Percentiles rank a stretch among this genome's conserved stretches.
These are phyloP conservation scores for Rhynchosporium graminicola DNA, from an alignment of 2,329 filamentous ascomycete genomes.

Conservation along the genomic window DNA sequence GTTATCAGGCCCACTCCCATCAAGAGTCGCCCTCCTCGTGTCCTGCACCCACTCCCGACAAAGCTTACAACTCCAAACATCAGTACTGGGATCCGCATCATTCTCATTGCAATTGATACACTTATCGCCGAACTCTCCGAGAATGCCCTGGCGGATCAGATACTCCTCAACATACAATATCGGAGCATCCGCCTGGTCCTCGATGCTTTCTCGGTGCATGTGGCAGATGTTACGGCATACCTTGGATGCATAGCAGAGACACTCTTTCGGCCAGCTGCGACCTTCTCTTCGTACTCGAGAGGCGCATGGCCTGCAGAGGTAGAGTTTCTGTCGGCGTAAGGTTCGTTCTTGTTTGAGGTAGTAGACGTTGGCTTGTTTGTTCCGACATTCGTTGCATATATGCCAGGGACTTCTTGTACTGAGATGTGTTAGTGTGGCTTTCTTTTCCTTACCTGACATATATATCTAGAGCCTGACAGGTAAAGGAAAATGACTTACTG, in stretches of 20 bases:
- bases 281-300: background rate
- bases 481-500: background rate
- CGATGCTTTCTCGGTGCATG: background rate
- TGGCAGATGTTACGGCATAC: background rate
- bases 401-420: background rate
- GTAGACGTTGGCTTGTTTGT: background rate
- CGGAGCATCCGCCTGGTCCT: background rate
- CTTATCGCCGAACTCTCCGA: background rate
- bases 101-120: background rate
- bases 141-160: background rate
- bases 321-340: background rate
- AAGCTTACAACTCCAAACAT: conserved; percentile 16
- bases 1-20: background rate
- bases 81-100: background rate
- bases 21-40: background rate
- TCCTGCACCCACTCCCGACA: conserved; percentile 14
- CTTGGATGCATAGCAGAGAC: conserved; percentile 1
- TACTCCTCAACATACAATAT: conserved; percentile 1
- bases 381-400: conserved; percentile 2
- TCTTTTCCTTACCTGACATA: background rate
- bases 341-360: background rate
- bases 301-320: background rate
- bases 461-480: background rate
- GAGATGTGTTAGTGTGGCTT: background rate
- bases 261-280: conserved; percentile 2